Evolutionary conservation across 1,284 basidiomycete genomes (phyloP), one percentile per base, ranked within the genome.

Genomic region (Exobasidium rhododendri): DNA sequence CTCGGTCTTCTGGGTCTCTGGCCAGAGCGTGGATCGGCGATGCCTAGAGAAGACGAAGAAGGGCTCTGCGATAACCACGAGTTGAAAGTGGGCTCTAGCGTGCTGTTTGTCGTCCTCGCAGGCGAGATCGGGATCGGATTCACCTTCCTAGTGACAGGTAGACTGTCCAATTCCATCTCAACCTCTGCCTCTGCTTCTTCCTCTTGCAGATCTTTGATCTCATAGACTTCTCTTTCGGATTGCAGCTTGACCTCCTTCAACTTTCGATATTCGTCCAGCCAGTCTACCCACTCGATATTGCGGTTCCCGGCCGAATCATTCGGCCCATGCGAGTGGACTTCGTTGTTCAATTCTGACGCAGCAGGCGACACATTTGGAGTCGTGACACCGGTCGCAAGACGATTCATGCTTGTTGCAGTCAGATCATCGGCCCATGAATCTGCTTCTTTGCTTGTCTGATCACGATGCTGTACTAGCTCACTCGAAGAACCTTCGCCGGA

Each of bases 251-350:
- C 83, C 54, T 83, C 83, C 71, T 85, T 85, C 80, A 83, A 82
- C 60, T 81, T 79, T 58, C 83, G 82, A 71, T 85, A 85, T 68
- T 83, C 83, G 70, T 85, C 84, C 57, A 84, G 78, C 84, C 84
- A 85, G 67, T 85, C 84, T 30, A 85, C 83, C 84, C 84, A 85
- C 66, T 85, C 84, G 59, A 85, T 83, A 35, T 83, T 83, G 10
- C 77, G 74, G 10, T 43, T 20, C 2, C 55, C 45, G n/a, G 45
- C 28, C 13, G 56, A 20, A 22, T 58, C 30, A 10, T 20, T 20
- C 7, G 20, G 24, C 20, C 22, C 7, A 24, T 50, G 24, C 7
- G 14, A 31, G 13, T 13, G 17, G n/a, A 14, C 30, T 52, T 29
- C 35, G 26, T 57, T 28, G 11, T 10, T 43, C 31, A 35, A 44